A percentile compares a stretch with the other conserved stretches of the same genome.
Conservation (phyloP, 2,329 filamentous ascomycete genomes). For the Ascochyta viciae-villosae region DNA sequence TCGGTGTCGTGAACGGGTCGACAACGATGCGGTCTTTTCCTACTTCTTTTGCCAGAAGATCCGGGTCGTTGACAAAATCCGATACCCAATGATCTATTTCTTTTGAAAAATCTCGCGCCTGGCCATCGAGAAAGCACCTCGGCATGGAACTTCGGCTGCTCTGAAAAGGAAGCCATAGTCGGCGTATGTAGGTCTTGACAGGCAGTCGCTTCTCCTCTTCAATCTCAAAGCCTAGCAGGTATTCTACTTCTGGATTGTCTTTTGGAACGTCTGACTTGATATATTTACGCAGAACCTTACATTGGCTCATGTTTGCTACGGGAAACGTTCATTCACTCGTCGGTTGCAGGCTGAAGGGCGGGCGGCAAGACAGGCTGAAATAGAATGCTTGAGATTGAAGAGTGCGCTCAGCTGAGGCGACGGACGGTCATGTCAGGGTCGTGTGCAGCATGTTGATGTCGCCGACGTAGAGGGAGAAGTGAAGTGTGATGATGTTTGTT, state of each 20-base stretch:
- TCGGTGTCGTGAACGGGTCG: neutral
- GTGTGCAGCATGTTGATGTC: no score
- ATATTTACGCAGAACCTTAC: no score
- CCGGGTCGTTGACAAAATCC: neutral
- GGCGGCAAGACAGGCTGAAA: no score
- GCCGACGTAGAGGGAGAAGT: no score
- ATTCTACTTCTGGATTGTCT: neutral
- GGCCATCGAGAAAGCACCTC: neutral
- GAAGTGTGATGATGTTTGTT: no score
- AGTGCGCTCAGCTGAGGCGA: no score
- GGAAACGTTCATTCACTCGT: no score
- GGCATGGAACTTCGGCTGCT: neutral
- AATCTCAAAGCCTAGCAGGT: neutral
- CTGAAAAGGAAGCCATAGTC: slow-evolving; percentile 6
- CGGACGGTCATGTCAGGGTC: no score
- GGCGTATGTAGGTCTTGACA: neutral
- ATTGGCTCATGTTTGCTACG: no score
- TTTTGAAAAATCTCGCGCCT: neutral
- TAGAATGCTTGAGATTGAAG: no score
- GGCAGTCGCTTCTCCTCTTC: slow-evolving; percentile 19
- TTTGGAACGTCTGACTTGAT: no score
- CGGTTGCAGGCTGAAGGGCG: no score
- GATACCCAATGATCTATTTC: neutral
- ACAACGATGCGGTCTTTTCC: neutral
- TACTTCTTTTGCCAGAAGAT: neutral